Evolutionary conservation across 2,329 filamentous ascomycete species (phyloP).

Genomic region (Talaromyces sp.): DNA sequence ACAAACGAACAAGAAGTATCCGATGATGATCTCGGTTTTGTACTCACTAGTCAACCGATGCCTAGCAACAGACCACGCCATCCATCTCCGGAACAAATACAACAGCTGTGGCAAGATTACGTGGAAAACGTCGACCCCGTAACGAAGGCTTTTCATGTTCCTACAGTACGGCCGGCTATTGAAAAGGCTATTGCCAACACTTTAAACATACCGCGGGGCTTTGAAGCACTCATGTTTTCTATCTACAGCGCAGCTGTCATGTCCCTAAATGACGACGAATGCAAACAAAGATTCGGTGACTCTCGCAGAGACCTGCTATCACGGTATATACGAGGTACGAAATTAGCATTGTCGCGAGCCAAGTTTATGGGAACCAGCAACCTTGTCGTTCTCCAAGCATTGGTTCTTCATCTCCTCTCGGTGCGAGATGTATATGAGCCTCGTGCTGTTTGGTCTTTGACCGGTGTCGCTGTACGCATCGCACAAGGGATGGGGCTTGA

Average conservation of each 20-base stretch:
- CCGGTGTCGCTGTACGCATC: slow-evolving; percentile 13
- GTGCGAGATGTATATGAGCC: background rate
- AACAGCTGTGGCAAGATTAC: slow-evolving; percentile 52
- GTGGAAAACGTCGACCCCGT: slow-evolving; percentile 42
- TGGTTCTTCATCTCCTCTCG: slow-evolving; percentile 2
- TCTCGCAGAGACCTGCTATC: background rate
- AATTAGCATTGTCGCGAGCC: slow-evolving; percentile 1
- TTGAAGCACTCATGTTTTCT: background rate
- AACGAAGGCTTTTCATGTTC: slow-evolving; percentile 1
- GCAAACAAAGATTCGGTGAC: background rate
- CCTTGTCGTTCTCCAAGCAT: slow-evolving; percentile 1
- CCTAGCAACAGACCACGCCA: slow-evolving; percentile 36
- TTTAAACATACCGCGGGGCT: background rate
- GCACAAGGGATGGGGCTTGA: slow-evolving; percentile 44
- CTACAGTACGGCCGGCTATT: background rate
- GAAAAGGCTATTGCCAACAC: background rate
- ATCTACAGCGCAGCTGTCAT: slow-evolving; percentile 3
- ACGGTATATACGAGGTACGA: background rate
- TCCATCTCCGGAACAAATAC: slow-evolving; percentile 46
- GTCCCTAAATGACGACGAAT: background rate
- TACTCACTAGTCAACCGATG: background rate
- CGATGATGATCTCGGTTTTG: background rate
- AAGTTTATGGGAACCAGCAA: slow-evolving; percentile 1
- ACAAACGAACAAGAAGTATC: background rate
- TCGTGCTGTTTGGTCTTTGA: background rate